These are phyloP conservation scores for Thoreauomyces humboldtii DNA, from an alignment of 192 early-diverging fungal species.

Conservation along the genomic window DNA sequence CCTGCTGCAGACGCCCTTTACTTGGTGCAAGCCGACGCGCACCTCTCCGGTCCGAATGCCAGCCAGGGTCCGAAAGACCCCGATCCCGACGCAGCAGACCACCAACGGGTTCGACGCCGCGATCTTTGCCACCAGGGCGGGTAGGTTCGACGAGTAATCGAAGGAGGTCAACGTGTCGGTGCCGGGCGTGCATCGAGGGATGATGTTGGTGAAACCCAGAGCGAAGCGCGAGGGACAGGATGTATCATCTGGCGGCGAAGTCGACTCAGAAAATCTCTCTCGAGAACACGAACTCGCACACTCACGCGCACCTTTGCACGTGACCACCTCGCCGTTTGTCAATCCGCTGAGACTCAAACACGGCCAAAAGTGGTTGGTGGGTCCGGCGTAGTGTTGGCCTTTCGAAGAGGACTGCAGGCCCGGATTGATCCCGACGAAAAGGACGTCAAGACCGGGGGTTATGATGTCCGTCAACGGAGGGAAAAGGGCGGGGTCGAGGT, in stretches of 20 bases:
- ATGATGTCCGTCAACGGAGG: constrained; percentile 8
- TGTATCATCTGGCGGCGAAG: constrained; percentile 1
- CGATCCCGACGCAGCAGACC: too few species aligned
- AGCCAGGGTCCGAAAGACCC: too few species aligned
- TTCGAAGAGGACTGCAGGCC: constrained; percentile 5
- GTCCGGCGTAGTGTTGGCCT: constrained; percentile 16
- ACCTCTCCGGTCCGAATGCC: too few species aligned
- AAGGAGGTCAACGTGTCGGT: too few species aligned
- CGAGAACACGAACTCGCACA: not conserved
- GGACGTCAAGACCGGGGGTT: not conserved
- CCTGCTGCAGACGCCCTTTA: too few species aligned
- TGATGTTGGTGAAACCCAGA: constrained; percentile 23
- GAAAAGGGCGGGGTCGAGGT: too few species aligned
- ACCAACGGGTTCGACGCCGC: too few species aligned
- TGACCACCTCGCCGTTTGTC: not conserved
- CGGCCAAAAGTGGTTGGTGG: constrained; percentile 21
- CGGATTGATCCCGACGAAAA: constrained; percentile 25
- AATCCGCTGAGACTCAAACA: constrained; percentile 12
- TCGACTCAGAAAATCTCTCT: not conserved
- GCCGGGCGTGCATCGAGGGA: constrained; percentile 3
- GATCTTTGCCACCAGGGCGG: too few species aligned
- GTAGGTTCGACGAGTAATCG: too few species aligned
- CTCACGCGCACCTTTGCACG: not conserved
- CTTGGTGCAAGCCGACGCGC: too few species aligned
- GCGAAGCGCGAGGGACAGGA: not conserved